Conservation (phyloP, 257 asterid species). For the Petunia secreta region DNA sequence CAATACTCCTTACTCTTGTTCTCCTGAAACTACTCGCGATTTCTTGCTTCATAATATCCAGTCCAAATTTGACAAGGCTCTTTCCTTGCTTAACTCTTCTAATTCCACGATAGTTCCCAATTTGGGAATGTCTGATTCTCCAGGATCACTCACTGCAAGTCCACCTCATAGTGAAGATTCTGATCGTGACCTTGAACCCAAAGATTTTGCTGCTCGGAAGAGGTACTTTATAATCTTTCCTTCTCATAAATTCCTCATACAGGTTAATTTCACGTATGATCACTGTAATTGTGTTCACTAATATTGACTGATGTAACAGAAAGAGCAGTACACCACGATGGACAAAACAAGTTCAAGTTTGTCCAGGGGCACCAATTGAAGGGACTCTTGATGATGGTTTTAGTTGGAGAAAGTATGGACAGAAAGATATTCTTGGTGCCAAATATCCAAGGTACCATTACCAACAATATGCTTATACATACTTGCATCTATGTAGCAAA, state of each 20-base stretch:
- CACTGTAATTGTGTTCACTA: background rate
- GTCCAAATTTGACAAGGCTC: constrained; percentile 54
- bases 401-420: constrained; percentile 88
- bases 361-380: constrained; percentile 53
- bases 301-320: constrained; percentile 9
- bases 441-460: constrained; percentile 67
- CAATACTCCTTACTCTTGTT: constrained; percentile 40
- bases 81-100: constrained; percentile 43
- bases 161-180: constrained; percentile 59
- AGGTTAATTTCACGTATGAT: background rate
- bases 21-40: constrained; percentile 42
- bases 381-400: constrained; percentile 72
- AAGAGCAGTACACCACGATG: constrained; percentile 52
- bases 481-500: background rate
- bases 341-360: constrained; percentile 57
- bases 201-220: constrained; percentile 54
- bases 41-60: constrained; percentile 57
- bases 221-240: constrained; percentile 44
- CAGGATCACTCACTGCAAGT: constrained; percentile 45
- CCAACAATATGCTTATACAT: background rate
- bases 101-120: constrained; percentile 1
- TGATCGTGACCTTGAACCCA: constrained; percentile 46
- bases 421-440: constrained; percentile 87
- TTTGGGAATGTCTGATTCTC: constrained; percentile 43
- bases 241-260: background rate